Percentiles rank a stretch among this genome's conserved stretches.
These are phyloP conservation scores for Hyaloscypha hepaticicola DNA, from an alignment of 495 filamentous ascomycete genomes.

Conservation along the genomic window DNA sequence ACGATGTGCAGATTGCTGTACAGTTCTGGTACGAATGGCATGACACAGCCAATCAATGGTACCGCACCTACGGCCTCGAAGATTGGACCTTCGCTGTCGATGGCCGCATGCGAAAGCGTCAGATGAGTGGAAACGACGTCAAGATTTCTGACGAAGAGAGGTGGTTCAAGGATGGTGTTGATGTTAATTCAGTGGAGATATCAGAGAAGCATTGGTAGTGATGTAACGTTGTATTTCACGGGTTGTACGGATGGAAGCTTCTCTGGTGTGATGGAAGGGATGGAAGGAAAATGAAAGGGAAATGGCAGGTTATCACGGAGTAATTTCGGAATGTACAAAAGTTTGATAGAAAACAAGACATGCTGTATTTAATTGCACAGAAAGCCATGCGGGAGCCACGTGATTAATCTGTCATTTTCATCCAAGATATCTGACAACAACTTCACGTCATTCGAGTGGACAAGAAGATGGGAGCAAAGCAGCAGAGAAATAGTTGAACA, in stretches of 20 bases:
- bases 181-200: conserved; percentile 74
- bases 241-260: background rate
- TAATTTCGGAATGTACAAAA: background rate
- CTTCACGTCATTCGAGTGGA: too few relatives aligned
- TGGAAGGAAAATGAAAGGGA: background rate
- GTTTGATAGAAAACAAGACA: background rate
- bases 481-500: too few relatives aligned
- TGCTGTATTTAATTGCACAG: too few relatives aligned
- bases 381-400: background rate
- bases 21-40: conserved; percentile 94
- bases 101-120: conserved; percentile 80
- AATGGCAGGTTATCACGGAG: background rate
- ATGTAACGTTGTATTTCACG: background rate
- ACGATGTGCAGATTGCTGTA: conserved; percentile 61
- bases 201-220: conserved; percentile 71
- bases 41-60: conserved; percentile 76
- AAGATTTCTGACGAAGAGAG: conserved; percentile 60
- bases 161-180: conserved; percentile 69
- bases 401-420: background rate
- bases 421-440: too few relatives aligned
- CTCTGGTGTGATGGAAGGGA: background rate
- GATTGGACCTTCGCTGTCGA: conserved; percentile 86
- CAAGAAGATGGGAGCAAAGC: too few relatives aligned
- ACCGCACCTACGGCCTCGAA: conserved; percentile 85
- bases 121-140: conserved; percentile 92